Conservation (phyloP, 2,329 filamentous ascomycete genomes). For the Coniella vitis region DNA sequence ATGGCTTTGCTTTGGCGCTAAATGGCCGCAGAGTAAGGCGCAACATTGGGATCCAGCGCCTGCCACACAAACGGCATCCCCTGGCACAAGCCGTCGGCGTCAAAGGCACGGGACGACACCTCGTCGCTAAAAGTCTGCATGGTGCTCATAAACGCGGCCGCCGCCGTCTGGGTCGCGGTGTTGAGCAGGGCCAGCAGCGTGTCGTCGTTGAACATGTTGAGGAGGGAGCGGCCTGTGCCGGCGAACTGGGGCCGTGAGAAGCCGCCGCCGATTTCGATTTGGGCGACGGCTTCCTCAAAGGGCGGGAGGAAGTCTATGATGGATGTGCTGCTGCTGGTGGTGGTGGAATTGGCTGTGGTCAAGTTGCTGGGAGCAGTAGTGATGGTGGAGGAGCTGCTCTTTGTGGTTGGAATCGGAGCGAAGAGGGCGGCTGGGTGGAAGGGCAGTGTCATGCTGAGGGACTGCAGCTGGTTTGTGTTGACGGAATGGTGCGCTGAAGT, state of each 20-base stretch:
- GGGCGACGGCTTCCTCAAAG: constrained; percentile 25
- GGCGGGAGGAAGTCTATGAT: constrained; percentile 30
- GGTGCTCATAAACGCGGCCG: constrained; percentile 26
- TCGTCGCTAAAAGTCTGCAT: constrained; percentile 33
- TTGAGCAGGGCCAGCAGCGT: constrained; percentile 29
- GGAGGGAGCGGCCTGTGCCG: constrained; percentile 29
- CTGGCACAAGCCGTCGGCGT: constrained; percentile 33
- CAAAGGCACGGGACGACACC: constrained; percentile 33
- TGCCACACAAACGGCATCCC: constrained; percentile 41
- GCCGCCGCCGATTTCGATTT: constrained; percentile 30
- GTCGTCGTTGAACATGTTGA: constrained; percentile 34
- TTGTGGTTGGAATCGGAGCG: constrained; percentile 29
- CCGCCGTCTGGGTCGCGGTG: constrained; percentile 25
- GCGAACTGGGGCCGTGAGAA: constrained; percentile 35
- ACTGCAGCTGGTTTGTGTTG: constrained; percentile 35
- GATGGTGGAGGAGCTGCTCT: constrained; percentile 18
- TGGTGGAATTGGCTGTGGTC: too few species aligned
- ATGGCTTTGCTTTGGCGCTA: not conserved
- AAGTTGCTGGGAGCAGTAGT: too few species aligned
- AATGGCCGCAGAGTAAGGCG: constrained; percentile 17
- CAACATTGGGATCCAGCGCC: constrained; percentile 18
- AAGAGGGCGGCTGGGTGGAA: constrained; percentile 37
- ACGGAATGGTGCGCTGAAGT: constrained; percentile 34
- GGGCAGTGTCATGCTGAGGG: constrained; percentile 30
- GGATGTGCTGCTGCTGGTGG: constrained; percentile 22